Percentiles rank a stretch among this genome's conserved stretches.
These are phyloP conservation scores for Hygrocybe coccinea DNA, from an alignment of 768 basidiomycete genomes.

Conservation along the genomic window DNA sequence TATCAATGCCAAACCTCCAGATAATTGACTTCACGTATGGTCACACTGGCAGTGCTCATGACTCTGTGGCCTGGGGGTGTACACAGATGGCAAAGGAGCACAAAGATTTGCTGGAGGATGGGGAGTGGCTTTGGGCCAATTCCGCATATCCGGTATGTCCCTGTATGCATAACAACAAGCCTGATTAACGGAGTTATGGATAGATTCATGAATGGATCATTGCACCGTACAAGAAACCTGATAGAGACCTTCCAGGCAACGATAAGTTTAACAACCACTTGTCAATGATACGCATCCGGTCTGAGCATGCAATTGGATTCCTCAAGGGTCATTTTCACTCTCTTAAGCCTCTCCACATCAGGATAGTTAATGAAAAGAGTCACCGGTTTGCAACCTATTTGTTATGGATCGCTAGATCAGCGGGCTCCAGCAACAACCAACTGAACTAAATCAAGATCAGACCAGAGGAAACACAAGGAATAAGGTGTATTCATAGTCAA, in stretches of 20 bases:
- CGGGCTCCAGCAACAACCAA: no score
- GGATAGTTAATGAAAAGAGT: slow-evolving; percentile 19
- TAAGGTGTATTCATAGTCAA: no score
- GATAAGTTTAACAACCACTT: slow-evolving; percentile 32
- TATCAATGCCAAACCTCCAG: slow-evolving; percentile 30
- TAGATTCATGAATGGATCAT: slow-evolving; percentile 22
- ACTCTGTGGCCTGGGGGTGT: slow-evolving; percentile 26
- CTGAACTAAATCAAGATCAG: no score
- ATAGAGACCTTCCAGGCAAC: slow-evolving; percentile 22
- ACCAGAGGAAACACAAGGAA: no score
- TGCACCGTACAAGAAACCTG: slow-evolving; percentile 27
- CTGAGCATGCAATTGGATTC: slow-evolving; percentile 38
- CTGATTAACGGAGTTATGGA: background rate
- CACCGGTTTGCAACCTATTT: slow-evolving; percentile 26
- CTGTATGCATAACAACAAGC: no score
- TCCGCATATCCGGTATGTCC: slow-evolving; percentile 34
- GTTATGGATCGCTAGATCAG: no score
- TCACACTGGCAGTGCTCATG: slow-evolving; percentile 29
- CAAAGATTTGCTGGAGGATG: slow-evolving; percentile 17
- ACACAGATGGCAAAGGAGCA: slow-evolving; percentile 19
- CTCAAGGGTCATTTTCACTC: slow-evolving; percentile 40
- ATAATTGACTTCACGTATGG: slow-evolving; percentile 33
- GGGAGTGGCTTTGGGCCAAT: slow-evolving; percentile 37
- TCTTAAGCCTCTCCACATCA: slow-evolving; percentile 25
- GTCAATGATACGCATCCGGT: slow-evolving; percentile 31